Evolutionary conservation across 2,329 filamentous ascomycete species (phyloP).

Genomic region (Albophoma yamanashiensis): DNA sequence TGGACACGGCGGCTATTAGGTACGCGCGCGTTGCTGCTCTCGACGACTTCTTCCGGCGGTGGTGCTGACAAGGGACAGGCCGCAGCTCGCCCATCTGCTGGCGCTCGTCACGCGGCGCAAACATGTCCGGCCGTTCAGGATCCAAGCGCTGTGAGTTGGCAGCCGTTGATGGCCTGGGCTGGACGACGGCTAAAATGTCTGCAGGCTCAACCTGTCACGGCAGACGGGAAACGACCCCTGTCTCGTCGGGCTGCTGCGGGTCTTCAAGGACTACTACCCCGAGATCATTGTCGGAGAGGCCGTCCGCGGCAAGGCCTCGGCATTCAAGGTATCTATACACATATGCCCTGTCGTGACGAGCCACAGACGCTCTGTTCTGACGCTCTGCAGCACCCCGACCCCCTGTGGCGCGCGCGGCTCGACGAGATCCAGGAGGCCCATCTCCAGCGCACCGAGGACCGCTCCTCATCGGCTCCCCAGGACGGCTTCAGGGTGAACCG

Average conservation of each 20-base stretch:
- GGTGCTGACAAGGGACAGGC: slow-evolving; percentile 20
- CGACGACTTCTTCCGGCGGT: too few species aligned
- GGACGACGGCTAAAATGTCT: not conserved
- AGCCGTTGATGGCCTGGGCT: not conserved
- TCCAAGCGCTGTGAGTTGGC: slow-evolving; percentile 56
- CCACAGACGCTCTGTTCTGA: not conserved
- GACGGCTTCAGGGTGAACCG: slow-evolving; percentile 54
- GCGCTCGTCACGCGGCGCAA: slow-evolving; percentile 69
- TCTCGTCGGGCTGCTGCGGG: slow-evolving; percentile 61
- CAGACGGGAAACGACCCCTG: slow-evolving; percentile 62
- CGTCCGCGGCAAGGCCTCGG: slow-evolving; percentile 47
- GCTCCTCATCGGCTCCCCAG: slow-evolving; percentile 21
- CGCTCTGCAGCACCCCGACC: slow-evolving; percentile 53
- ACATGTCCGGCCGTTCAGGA: slow-evolving; percentile 75
- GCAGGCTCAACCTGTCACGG: slow-evolving; percentile 44
- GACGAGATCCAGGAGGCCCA: slow-evolving; percentile 54
- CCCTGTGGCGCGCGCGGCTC: slow-evolving; percentile 60
- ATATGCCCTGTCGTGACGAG: not conserved
- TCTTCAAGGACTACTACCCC: slow-evolving; percentile 88
- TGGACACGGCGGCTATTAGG: slow-evolving; percentile 71
- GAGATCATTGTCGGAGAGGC: slow-evolving; percentile 72
- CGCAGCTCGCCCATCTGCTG: slow-evolving; percentile 63
- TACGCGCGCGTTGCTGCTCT: slow-evolving; percentile 16
- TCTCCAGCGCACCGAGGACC: slow-evolving; percentile 31
- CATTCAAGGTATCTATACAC: slow-evolving; percentile 49